phyloP scores from a whole-genome alignment of 2,329 filamentous ascomycete species.

The Dendrostoma leiphaemia region DNA sequence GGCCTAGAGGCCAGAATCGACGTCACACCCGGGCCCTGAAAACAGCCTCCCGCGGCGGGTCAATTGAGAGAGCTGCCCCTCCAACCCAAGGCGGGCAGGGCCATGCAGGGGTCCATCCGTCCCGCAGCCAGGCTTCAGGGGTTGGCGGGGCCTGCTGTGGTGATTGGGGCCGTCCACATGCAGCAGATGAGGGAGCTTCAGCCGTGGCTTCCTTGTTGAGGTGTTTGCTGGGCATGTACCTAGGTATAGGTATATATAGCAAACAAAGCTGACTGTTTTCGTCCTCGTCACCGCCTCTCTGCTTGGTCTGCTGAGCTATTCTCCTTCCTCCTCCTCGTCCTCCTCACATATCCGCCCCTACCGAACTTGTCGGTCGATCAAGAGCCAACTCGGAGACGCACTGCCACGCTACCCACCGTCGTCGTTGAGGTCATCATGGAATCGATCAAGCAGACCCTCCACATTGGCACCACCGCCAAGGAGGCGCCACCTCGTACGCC shows the following conservation, averaged over 20 bases:
- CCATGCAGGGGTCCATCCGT: slow-evolving; percentile 4
- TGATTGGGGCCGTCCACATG: too few relatives aligned
- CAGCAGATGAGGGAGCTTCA: slow-evolving; percentile 13
- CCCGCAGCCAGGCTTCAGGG: neutral
- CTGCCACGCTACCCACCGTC: neutral
- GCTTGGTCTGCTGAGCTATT: neutral
- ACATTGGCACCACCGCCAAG: slow-evolving; percentile 32
- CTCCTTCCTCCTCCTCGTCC: neutral
- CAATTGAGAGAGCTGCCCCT: slow-evolving; percentile 4
- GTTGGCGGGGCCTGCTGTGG: slow-evolving; percentile 5
- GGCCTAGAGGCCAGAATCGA: neutral
- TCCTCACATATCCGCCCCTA: neutral
- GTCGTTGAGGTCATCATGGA: slow-evolving; percentile 36
- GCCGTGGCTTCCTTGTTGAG: too few relatives aligned
- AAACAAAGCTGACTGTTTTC: slow-evolving; percentile 13
- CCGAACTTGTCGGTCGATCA: neutral
- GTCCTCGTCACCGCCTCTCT: neutral
- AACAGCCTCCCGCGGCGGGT: neutral
- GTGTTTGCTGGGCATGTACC: slow-evolving; percentile 4
- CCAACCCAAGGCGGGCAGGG: slow-evolving; percentile 3
- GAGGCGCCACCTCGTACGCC: slow-evolving; percentile 47
- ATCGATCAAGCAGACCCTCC: slow-evolving; percentile 41
- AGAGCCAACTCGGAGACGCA: neutral
- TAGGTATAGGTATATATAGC: slow-evolving; percentile 16
- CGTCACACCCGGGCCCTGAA: slow-evolving; percentile 6